These are phyloP conservation scores for Hylodesmum podocarpum DNA, from an alignment of 306 rosid species.

Conservation along the genomic window DNA sequence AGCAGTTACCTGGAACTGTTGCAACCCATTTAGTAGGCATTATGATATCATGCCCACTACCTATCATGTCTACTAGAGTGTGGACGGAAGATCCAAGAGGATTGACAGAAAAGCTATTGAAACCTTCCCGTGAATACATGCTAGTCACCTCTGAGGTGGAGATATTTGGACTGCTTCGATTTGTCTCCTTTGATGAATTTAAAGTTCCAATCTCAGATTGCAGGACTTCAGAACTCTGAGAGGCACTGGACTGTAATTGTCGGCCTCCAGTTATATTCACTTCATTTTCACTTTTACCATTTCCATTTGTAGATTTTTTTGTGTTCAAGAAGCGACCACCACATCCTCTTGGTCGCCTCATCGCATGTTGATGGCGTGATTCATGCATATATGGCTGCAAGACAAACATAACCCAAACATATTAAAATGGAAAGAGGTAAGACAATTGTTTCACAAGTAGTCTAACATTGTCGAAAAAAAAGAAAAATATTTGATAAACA, in stretches of 20 bases:
- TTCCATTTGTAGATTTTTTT: constrained; percentile 32
- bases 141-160: constrained; percentile 70
- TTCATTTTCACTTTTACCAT: constrained; percentile 28
- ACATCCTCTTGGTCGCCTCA: constrained; percentile 79
- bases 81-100: constrained; percentile 43
- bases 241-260: constrained; percentile 39
- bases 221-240: constrained; percentile 58
- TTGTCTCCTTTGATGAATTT: constrained; percentile 55
- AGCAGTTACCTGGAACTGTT: constrained; percentile 50
- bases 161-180: constrained; percentile 46
- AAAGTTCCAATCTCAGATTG: constrained; percentile 59
- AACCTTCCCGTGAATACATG: constrained; percentile 44
- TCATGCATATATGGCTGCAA: constrained; percentile 84
- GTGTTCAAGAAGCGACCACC: constrained; percentile 87
- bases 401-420: constrained; percentile 15
- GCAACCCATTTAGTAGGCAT: constrained; percentile 62
- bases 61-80: constrained; percentile 47
- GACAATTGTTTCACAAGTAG: neutral
- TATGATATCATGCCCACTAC: constrained; percentile 41
- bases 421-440: neutral
- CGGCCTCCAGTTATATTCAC: constrained; percentile 18
- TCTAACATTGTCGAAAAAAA: neutral
- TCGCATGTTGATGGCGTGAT: constrained; percentile 85
- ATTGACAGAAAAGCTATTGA: constrained; percentile 41
- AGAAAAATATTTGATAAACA: no score